Evolutionary conservation across 2,329 filamentous ascomycete genomes (phyloP).

Genomic region (Sporothrix curviconia): DNA sequence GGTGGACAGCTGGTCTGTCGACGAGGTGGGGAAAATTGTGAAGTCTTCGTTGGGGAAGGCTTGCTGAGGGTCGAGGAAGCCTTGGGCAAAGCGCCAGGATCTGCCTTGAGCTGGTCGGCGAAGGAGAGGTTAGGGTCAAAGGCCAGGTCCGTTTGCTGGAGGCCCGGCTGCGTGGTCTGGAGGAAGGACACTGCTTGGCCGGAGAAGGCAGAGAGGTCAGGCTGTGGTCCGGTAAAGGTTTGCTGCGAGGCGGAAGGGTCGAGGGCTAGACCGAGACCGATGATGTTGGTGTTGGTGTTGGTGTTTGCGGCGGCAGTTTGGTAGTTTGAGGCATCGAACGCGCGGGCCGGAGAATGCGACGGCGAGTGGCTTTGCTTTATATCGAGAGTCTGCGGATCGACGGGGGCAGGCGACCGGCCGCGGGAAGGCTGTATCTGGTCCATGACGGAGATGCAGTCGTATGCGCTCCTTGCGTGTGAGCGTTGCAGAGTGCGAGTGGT

Average conservation of each 20-base stretch:
- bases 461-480: neutral
- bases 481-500: conserved; percentile 1
- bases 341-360: conserved; percentile 46
- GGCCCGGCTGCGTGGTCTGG: conserved; percentile 35
- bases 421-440: conserved; percentile 45
- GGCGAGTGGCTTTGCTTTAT: conserved; percentile 64
- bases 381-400: conserved; percentile 49
- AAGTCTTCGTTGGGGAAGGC: conserved; percentile 51
- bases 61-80: conserved; percentile 40
- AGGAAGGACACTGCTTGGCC: conserved; percentile 42
- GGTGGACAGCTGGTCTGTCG: conserved; percentile 53
- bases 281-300: conserved; percentile 20
- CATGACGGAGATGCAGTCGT: conserved; percentile 31
- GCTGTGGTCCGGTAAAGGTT: conserved; percentile 29
- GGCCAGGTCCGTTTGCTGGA: conserved; percentile 30
- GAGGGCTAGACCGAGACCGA: conserved; percentile 53
- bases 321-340: conserved; percentile 47
- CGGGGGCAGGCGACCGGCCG: conserved; percentile 57
- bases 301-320: conserved; percentile 24
- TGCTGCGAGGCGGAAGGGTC: conserved; percentile 41
- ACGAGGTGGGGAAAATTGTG: conserved; percentile 54
- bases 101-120: conserved; percentile 36
- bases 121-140: conserved; percentile 40
- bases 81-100: conserved; percentile 27
- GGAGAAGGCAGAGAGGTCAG: conserved; percentile 41